Evolutionary conservation across 1,284 basidiomycete species (phyloP).

Genomic region (Entoloma clypeatum): DNA sequence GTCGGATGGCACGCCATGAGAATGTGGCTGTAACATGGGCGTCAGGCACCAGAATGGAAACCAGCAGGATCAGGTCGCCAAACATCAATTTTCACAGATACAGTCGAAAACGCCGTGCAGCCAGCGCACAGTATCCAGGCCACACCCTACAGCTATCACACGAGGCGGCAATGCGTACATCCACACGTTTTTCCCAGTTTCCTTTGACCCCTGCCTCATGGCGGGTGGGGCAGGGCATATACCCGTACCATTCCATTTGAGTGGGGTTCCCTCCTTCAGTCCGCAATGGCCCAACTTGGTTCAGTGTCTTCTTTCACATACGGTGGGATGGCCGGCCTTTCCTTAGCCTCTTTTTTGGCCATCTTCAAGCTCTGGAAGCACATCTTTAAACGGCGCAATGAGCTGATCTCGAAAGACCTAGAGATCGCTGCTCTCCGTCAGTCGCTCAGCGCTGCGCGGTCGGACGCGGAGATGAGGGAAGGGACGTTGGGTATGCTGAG

Average conservation of each 20-base stretch:
- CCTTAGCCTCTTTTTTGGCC: constrained; percentile 15
- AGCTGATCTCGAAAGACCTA: not conserved
- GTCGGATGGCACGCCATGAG: too few species aligned
- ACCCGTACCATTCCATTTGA: constrained; percentile 13
- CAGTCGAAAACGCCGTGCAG: too few species aligned
- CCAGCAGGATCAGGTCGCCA: not conserved
- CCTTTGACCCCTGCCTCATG: too few species aligned
- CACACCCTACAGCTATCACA: constrained; percentile 22
- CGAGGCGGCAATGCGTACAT: constrained; percentile 15
- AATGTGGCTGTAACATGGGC: too few species aligned
- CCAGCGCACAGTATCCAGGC: too few species aligned
- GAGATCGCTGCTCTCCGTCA: constrained; percentile 14
- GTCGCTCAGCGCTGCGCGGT: constrained; percentile 9
- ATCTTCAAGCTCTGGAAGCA: constrained; percentile 12
- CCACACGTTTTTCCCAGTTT: constrained; percentile 19
- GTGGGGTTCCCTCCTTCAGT: constrained; percentile 10
- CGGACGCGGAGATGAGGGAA: constrained; percentile 13
- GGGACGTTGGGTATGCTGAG: constrained; percentile 10
- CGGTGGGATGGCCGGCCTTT: constrained; percentile 18
- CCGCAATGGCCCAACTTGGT: constrained; percentile 16
- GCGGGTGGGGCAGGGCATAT: constrained; percentile 13
- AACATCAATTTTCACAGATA: too few species aligned
- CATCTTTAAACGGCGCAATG: constrained; percentile 4
- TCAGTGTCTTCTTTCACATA: constrained; percentile 17
- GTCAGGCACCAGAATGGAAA: too few species aligned